These are phyloP conservation scores for Dactylellina cionopaga DNA, from an alignment of 2,329 filamentous ascomycete genomes.

Conservation along the genomic window DNA sequence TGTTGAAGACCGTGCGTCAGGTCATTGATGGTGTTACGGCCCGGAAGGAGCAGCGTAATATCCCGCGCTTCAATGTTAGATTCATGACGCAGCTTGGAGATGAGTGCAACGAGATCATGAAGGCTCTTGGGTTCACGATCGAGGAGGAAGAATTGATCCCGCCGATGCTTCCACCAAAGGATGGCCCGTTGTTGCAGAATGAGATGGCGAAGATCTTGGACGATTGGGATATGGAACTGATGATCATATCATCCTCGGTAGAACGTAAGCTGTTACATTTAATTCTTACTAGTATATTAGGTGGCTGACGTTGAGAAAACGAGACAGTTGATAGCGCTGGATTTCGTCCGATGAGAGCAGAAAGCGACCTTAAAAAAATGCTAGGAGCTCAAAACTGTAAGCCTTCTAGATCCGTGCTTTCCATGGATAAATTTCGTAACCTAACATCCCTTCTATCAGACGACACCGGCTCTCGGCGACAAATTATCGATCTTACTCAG, in stretches of 20 bases:
- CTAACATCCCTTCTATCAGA: conserved; percentile 64
- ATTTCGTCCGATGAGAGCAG: conserved; percentile 42
- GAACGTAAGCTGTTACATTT: conserved; percentile 16
- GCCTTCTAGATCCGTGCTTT: conserved; percentile 58
- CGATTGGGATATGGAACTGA: conserved; percentile 33
- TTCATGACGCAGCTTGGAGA: conserved; percentile 42
- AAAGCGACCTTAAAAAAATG: conserved; percentile 53
- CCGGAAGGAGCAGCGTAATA: conserved; percentile 22
- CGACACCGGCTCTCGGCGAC: conserved; percentile 50
- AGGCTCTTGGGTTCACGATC: conserved; percentile 17
- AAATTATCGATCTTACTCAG: conserved; percentile 54
- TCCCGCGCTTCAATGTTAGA: conserved; percentile 27
- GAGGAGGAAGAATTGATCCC: conserved; percentile 34
- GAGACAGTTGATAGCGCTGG: conserved; percentile 14
- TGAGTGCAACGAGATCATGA: conserved; percentile 42
- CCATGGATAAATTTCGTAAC: conserved; percentile 61
- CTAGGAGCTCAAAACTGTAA: conserved; percentile 57
- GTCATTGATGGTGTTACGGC: conserved; percentile 30
- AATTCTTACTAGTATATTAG: neutral
- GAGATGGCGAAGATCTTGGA: conserved; percentile 22
- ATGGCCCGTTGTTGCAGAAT: conserved; percentile 8
- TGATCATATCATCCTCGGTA: conserved; percentile 13
- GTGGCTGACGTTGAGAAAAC: conserved; percentile 36
- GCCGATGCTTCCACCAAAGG: conserved; percentile 18
- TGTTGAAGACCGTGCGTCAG: conserved; percentile 34